These are phyloP conservation scores for Wickerhamiella galacta DNA, from an alignment of 805 yeast species.

Conservation along the genomic window DNA sequence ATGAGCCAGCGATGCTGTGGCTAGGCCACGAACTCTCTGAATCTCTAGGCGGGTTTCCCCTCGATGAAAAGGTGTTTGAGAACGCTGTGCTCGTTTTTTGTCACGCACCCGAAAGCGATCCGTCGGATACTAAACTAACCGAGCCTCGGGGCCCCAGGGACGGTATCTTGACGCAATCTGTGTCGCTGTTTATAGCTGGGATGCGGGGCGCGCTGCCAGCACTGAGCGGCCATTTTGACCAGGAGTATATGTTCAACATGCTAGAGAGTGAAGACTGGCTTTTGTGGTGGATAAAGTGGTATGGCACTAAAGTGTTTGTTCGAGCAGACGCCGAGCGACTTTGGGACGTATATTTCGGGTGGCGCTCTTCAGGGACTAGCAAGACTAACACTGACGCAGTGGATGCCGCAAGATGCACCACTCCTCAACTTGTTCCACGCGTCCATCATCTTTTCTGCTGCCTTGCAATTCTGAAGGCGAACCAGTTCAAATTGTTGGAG, in stretches of 20 bases:
- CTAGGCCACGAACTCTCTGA: slow-evolving; percentile 75
- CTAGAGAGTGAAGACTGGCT: slow-evolving; percentile 69
- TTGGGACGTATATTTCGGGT: slow-evolving; percentile 79
- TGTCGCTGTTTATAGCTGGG: slow-evolving; percentile 39
- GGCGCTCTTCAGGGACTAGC: slow-evolving; percentile 21
- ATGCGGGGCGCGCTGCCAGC: slow-evolving; percentile 56
- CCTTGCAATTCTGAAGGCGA: slow-evolving; percentile 63
- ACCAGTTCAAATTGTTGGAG: slow-evolving; percentile 62
- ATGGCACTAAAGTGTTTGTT: slow-evolving; percentile 75
- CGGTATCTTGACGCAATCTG: slow-evolving; percentile 4
- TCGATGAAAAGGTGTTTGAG: slow-evolving; percentile 43
- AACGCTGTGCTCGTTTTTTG: slow-evolving; percentile 56
- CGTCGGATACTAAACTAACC: too few relatives aligned
- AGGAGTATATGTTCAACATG: slow-evolving; percentile 57
- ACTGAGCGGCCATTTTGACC: slow-evolving; percentile 54
- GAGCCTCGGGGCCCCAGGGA: slow-evolving; percentile 20
- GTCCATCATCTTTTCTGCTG: slow-evolving; percentile 48
- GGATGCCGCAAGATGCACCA: slow-evolving; percentile 14
- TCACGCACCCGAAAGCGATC: slow-evolving; percentile 29
- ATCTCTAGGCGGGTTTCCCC: slow-evolving; percentile 56
- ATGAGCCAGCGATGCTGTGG: slow-evolving; percentile 77
- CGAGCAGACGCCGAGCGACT: slow-evolving; percentile 67
- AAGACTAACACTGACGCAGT: slow-evolving; percentile 1
- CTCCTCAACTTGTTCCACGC: slow-evolving; percentile 14
- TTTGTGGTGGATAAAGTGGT: slow-evolving; percentile 87